Base-by-base conservation (phyloP, 2,329 filamentous ascomycete genomes). In the Elsinoe australis region DNA sequence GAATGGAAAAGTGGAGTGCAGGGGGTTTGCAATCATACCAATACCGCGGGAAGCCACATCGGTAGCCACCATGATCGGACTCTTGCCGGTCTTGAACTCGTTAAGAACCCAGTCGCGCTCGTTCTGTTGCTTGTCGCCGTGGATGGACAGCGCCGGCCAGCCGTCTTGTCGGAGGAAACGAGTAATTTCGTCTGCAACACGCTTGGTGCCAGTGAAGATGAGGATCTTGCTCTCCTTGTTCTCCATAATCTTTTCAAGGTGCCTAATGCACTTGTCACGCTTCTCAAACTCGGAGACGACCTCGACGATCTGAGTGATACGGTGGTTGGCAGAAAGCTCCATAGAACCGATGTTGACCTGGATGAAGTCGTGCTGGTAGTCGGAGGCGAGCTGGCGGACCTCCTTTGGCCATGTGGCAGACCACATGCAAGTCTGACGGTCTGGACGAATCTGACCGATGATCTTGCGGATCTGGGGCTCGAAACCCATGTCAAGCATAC, bases 401-500 rank as follows among this genome's bases (percentile, higher is more conserved):
- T 96, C 90, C 78, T 95, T 95, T 62, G 92, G 92, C 89, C 92
- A 98, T 5, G 92, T 98, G 59, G 92, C 92, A 52, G 92, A 98
- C 87, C 90, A 98, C 88, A 98, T 95, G 75, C 92, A 92, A 54
- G 92, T 98, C 70, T 98, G 92, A 77, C 92, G 84, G 67, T 98
- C 92, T 47, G 92, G 92, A 59, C 92, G 87, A 69, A 96, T 96
- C 73, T 98, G 92, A 55, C 85, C 79, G 59, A 98, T 89, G 57
- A 98, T 96, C 76, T 96, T 96, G 74, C 92, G 87, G 62, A 98
- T 96, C 69, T 96, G 92, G 57, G 92, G 92, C 73, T 98, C 92
- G 72, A 98, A 96, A 80, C 92, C 92, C 92, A 98, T 98, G 73
- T 98, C 92, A 67, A 98, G 78, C 92, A 98, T 98, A 64, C 92